Conservation (phyloP, 2,329 filamentous ascomycete species). For the Aschersonia sp. region DNA sequence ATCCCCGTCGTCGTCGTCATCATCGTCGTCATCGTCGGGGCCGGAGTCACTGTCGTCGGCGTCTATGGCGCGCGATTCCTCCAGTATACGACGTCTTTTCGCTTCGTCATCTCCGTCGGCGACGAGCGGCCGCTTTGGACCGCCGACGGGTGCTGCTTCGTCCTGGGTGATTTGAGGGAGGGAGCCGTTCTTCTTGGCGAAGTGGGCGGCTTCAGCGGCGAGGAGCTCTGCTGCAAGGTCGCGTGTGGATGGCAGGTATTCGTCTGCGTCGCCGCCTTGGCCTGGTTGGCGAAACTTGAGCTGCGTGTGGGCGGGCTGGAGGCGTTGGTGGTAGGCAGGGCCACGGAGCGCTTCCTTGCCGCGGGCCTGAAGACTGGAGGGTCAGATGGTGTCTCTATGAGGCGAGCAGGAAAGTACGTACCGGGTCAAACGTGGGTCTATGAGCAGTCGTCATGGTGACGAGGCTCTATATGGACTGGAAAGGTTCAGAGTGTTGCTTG, state of each 20-base stretch:
- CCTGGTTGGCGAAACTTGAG: slow-evolving; percentile 81
- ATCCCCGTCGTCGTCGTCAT: slow-evolving; percentile 32
- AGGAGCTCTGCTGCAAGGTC: slow-evolving; percentile 86
- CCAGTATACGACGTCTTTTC: slow-evolving; percentile 75
- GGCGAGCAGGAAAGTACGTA: slow-evolving; percentile 23
- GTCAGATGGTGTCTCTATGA: background rate
- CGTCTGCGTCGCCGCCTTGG: slow-evolving; percentile 66
- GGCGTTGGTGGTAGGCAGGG: slow-evolving; percentile 88
- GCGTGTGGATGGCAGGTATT: slow-evolving; percentile 44
- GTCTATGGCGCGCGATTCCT: slow-evolving; percentile 79
- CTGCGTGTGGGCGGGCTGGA: slow-evolving; percentile 83
- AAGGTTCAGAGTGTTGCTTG: background rate
- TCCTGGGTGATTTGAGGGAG: slow-evolving; percentile 1
- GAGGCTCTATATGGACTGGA: background rate
- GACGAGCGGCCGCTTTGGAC: background rate
- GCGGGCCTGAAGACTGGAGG: slow-evolving; percentile 45
- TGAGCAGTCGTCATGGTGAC: slow-evolving; percentile 49
- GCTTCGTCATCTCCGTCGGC: slow-evolving; percentile 54
- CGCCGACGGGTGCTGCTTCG: background rate
- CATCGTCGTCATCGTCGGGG: slow-evolving; percentile 40
- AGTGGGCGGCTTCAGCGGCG: slow-evolving; percentile 76
- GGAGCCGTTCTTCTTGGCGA: slow-evolving; percentile 59
- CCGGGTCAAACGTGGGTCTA: slow-evolving; percentile 92
- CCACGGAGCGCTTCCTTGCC: slow-evolving; percentile 92
- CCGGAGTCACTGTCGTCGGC: slow-evolving; percentile 51